phyloP scores from a whole-genome alignment of 352 stramenopile species.

The Globisporangium parvum region DNA sequence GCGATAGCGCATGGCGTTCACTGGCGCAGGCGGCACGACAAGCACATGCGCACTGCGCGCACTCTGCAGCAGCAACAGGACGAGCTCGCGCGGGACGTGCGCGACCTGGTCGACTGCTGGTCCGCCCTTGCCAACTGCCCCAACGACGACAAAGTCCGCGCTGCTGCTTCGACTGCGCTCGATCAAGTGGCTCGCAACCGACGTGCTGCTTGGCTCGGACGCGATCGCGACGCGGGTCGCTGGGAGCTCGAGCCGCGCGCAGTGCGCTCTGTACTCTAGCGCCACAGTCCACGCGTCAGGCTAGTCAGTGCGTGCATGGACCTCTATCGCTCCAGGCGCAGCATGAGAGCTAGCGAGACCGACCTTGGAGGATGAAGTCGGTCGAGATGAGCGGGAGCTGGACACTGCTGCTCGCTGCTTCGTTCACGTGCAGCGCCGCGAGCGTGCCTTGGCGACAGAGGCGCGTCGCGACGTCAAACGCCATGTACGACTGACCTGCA shows the following conservation, averaged over 20 bases:
- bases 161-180: conserved; percentile 5
- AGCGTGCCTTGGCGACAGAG: conserved; percentile 46
- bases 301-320: background rate
- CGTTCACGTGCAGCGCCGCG: conserved; percentile 38
- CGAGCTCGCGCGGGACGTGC: conserved; percentile 46
- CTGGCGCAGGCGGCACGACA: conserved; percentile 39
- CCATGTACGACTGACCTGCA: conserved; percentile 54
- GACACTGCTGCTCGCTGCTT: conserved; percentile 33
- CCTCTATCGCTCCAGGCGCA: background rate
- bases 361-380: conserved; percentile 55
- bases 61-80: conserved; percentile 10
- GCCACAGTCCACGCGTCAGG: background rate
- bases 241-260: conserved; percentile 30
- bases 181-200: conserved; percentile 33
- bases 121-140: conserved; percentile 50
- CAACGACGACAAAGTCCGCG: conserved; percentile 48
- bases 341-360: background rate
- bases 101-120: conserved; percentile 49
- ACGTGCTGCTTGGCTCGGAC: conserved; percentile 15
- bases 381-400: conserved; percentile 53
- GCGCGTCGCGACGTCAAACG: conserved; percentile 40
- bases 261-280: conserved; percentile 53
- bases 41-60: conserved; percentile 17
- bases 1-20: conserved; percentile 32
- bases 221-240: conserved; percentile 31